Conservation (phyloP, 768 basidiomycete genomes). For the Termitomyces sp. region DNA sequence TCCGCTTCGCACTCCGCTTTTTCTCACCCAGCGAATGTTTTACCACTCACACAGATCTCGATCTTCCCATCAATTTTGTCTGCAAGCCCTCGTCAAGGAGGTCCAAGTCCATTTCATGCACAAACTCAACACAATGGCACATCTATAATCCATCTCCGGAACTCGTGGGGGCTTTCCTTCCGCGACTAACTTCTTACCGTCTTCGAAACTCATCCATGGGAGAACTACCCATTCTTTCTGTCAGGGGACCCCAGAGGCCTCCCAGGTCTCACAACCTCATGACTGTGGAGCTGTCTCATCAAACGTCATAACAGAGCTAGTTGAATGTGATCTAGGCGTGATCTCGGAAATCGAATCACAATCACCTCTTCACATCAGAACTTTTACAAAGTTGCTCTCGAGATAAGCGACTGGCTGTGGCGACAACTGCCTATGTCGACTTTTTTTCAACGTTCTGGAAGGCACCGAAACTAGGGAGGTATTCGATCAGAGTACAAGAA, state of each 20-base stretch:
- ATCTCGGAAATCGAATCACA: no score
- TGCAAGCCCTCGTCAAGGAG: no score
- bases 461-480: no score
- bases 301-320: neutral
- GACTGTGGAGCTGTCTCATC: slow-evolving; percentile 29
- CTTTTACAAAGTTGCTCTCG: neutral
- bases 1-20: slow-evolving; percentile 27
- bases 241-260: neutral
- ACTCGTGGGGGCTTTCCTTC: no score
- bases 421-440: neutral
- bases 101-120: no score
- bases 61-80: no score
- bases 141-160: no score
- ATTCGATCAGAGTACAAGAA: neutral
- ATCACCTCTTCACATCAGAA: neutral
- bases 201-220: neutral
- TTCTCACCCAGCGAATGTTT: slow-evolving; percentile 16
- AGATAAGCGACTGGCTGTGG: neutral
- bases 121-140: no score
- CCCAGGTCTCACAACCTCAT: slow-evolving; percentile 27
- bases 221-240: neutral
- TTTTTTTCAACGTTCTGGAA: neutral
- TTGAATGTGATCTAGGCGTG: no score
- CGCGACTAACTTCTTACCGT: neutral
- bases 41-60: no score